Conservation (phyloP, 2,329 filamentous ascomycete species). For the Cladosporium sp. region DNA sequence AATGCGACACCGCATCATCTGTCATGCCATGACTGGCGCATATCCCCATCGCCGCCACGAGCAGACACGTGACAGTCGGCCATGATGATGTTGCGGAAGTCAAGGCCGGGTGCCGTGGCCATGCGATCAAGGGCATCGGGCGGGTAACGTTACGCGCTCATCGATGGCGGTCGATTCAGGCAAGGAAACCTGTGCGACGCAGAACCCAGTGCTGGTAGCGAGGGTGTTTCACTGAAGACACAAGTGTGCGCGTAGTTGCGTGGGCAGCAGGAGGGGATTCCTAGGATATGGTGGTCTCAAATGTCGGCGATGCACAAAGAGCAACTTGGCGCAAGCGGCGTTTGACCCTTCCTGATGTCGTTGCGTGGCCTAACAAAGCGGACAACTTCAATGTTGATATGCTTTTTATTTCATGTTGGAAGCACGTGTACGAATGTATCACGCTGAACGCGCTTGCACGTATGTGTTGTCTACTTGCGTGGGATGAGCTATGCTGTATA, state of each 20-base stretch:
- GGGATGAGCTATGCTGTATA: no score
- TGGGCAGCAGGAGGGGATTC: not conserved
- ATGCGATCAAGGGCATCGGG: slow-evolving; percentile 29
- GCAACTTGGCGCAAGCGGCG: slow-evolving; percentile 4
- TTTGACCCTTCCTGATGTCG: not conserved
- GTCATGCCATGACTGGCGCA: slow-evolving; percentile 45
- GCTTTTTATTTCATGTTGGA: not conserved
- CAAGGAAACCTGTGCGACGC: not conserved
- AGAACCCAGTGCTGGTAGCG: not conserved
- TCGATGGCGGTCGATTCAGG: slow-evolving; percentile 7
- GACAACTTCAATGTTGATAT: not conserved
- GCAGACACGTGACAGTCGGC: slow-evolving; percentile 35
- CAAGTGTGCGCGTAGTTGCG: not conserved
- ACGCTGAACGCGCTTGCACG: not conserved
- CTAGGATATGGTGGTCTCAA: not conserved
- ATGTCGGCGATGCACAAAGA: not conserved
- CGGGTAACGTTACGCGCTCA: slow-evolving; percentile 15
- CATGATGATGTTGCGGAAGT: slow-evolving; percentile 39
- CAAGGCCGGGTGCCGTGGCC: slow-evolving; percentile 25
- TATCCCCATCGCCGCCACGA: slow-evolving; percentile 35
- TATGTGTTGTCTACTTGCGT: no score
- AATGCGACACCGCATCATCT: slow-evolving; percentile 41
- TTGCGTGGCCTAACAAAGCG: not conserved
- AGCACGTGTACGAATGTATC: not conserved
- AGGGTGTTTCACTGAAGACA: not conserved